A percentile compares a stretch with the other conserved stretches of the same genome.
Evolutionary conservation across 2,329 filamentous ascomycete genomes (phyloP).

Genomic region (Sarocladiaceae sp.): DNA sequence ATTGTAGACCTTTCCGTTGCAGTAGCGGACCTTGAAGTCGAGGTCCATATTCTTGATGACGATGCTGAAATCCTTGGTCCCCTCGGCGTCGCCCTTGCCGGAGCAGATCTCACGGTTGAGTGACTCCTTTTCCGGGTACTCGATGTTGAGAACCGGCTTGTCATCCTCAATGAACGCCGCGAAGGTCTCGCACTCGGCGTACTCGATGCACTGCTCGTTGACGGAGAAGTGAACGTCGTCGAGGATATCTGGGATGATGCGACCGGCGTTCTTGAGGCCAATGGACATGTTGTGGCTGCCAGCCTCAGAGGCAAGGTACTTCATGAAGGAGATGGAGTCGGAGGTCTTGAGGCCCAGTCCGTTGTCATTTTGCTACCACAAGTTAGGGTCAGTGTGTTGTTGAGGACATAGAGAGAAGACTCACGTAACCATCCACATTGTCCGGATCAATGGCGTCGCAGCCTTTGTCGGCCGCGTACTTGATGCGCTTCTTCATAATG

Average conservation of each 20-base stretch:
- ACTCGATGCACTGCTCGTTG: slow-evolving; percentile 62
- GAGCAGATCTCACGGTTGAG: slow-evolving; percentile 34
- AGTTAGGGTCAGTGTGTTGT: background rate
- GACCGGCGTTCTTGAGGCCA: slow-evolving; percentile 63
- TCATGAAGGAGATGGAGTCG: slow-evolving; percentile 53
- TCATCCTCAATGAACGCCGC: slow-evolving; percentile 48
- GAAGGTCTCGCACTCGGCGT: slow-evolving; percentile 53
- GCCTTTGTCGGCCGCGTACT: slow-evolving; percentile 52
- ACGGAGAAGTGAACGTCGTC: slow-evolving; percentile 57
- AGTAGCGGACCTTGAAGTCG: slow-evolving; percentile 57
- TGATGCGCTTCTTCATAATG: slow-evolving; percentile 58
- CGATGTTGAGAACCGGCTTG: slow-evolving; percentile 69
- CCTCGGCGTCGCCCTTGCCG: slow-evolving; percentile 26
- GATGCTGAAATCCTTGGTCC: slow-evolving; percentile 50
- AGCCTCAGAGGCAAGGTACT: slow-evolving; percentile 52
- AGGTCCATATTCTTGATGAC: slow-evolving; percentile 60
- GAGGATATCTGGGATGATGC: slow-evolving; percentile 45
- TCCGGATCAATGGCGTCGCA: slow-evolving; percentile 67
- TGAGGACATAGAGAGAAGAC: slow-evolving; percentile 16
- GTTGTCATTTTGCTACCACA: slow-evolving; percentile 54
- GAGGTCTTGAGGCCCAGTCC: slow-evolving; percentile 51
- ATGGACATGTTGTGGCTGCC: slow-evolving; percentile 48
- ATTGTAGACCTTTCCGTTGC: slow-evolving; percentile 28
- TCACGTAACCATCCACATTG: slow-evolving; percentile 60
- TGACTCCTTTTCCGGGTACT: slow-evolving; percentile 44